A percentile compares a stretch with the other conserved stretches of the same genome.
These are phyloP conservation scores for Russula brevipes DNA, from an alignment of 768 basidiomycete species.

Conservation along the genomic window DNA sequence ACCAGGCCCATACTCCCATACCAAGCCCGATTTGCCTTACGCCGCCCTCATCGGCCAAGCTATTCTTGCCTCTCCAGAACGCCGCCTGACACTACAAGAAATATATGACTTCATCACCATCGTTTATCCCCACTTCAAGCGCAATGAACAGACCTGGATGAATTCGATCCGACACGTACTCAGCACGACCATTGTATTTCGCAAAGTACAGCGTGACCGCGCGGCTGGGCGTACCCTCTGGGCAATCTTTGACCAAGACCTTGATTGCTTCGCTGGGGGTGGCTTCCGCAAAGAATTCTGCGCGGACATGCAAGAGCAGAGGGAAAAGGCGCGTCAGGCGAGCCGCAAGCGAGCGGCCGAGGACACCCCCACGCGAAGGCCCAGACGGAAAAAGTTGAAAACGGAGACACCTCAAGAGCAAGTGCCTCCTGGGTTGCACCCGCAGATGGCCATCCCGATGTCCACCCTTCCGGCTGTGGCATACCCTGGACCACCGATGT, in stretches of 20 bases:
- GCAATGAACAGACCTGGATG: constrained; percentile 94
- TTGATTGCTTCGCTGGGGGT: constrained; percentile 78
- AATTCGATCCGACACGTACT: constrained; percentile 97
- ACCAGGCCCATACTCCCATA: constrained; percentile 74
- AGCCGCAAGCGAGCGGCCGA: constrained; percentile 23
- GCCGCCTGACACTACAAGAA: constrained; percentile 86
- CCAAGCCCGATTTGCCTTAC: constrained; percentile 85
- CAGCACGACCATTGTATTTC: constrained; percentile 86
- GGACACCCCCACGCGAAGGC: constrained; percentile 25
- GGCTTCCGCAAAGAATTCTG: constrained; percentile 68
- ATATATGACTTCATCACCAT: constrained; percentile 96
- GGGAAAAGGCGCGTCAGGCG: constrained; percentile 24
- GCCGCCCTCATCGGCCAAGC: constrained; percentile 96
- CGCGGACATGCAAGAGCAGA: constrained; percentile 36
- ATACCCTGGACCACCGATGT: constrained; percentile 30
- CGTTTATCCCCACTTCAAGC: constrained; percentile 89
- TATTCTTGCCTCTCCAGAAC: constrained; percentile 75
- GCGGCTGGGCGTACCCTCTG: constrained; percentile 78
- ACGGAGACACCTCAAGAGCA: constrained; percentile 19
- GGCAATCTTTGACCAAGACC: constrained; percentile 80
- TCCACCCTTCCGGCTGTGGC: constrained; percentile 27
- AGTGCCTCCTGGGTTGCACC: constrained; percentile 5
- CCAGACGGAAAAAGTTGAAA: constrained; percentile 32
- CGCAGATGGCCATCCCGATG: constrained; percentile 21
- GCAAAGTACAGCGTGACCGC: constrained; percentile 75